Percentiles rank a stretch among this genome's conserved stretches.
These are phyloP conservation scores for Taphrina deformans DNA, from an alignment of 1,139 yeast genomes.

Conservation along the genomic window DNA sequence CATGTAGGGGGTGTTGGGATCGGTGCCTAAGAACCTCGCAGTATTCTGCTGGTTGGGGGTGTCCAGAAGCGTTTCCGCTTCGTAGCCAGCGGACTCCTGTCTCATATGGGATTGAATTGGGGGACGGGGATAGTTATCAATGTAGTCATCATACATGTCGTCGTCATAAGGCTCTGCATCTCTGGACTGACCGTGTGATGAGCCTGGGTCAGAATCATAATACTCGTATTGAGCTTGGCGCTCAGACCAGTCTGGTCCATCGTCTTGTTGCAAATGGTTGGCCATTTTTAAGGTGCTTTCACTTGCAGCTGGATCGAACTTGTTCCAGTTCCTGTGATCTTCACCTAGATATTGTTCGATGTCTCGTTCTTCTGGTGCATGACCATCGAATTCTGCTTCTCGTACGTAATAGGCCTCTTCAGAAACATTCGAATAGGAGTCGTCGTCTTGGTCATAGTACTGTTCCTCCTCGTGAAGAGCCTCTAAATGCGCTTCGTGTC, in stretches of 20 bases:
- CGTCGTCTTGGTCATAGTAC: not conserved
- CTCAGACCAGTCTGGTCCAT: not conserved
- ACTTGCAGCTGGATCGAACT: not conserved
- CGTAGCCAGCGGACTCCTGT: not conserved
- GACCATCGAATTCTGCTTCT: slow-evolving; percentile 9
- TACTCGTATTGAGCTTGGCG: slow-evolving; percentile 2
- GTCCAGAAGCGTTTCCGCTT: not conserved
- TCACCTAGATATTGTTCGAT: slow-evolving; percentile 8
- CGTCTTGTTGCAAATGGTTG: slow-evolving; percentile 6
- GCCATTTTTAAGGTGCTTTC: not conserved
- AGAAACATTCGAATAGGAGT: slow-evolving; percentile 3
- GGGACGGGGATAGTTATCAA: slow-evolving; percentile 1
- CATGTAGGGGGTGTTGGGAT: slow-evolving; percentile 1
- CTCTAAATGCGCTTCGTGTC: not conserved
- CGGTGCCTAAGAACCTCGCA: not conserved
- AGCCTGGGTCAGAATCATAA: not conserved
- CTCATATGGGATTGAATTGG: not conserved
- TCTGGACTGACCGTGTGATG: not conserved
- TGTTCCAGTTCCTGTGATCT: slow-evolving; percentile 4
- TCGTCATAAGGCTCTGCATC: not conserved
- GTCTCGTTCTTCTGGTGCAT: slow-evolving; percentile 15
- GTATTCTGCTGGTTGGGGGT: not conserved
- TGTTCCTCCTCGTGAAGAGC: slow-evolving; percentile 14
- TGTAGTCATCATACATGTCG: not conserved
- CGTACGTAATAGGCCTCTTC: slow-evolving; percentile 13